phyloP scores from a whole-genome alignment of 2,329 filamentous ascomycete species.

The Monosporascus sp. region DNA sequence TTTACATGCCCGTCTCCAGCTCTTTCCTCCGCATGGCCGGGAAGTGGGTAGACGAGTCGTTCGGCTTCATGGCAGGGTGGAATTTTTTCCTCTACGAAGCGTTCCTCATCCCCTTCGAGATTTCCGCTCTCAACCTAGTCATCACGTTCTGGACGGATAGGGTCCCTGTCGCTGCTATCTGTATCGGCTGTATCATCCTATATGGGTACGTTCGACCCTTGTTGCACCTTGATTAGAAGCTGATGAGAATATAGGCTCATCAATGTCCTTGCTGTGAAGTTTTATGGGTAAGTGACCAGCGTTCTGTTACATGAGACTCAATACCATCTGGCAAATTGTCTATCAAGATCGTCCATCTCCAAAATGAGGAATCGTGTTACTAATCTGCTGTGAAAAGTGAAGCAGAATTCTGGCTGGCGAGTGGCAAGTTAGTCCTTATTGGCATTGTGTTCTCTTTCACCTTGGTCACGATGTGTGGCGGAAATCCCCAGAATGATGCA shows the following conservation, averaged over 20 bases:
- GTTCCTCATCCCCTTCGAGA: conserved; percentile 35
- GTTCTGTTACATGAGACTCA: conserved; percentile 27
- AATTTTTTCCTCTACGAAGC: conserved; percentile 39
- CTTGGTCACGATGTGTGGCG: conserved; percentile 75
- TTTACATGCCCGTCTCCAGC: conserved; percentile 56
- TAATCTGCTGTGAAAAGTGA: conserved; percentile 49
- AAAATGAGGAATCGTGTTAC: no score
- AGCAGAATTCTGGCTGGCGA: conserved; percentile 64
- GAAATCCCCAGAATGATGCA: conserved; percentile 62
- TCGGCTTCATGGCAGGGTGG: conserved; percentile 50
- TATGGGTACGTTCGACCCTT: conserved; percentile 33
- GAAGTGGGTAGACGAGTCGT: conserved; percentile 60
- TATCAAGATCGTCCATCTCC: conserved; percentile 17
- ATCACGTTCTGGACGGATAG: conserved; percentile 41
- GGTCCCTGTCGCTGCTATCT: conserved; percentile 45
- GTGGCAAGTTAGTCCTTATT: conserved; percentile 61
- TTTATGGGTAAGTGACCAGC: conserved; percentile 19
- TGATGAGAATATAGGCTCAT: conserved; percentile 19
- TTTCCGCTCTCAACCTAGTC: conserved; percentile 34
- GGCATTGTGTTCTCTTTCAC: conserved; percentile 66
- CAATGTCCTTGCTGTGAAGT: conserved; percentile 26
- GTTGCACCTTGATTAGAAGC: not conserved
- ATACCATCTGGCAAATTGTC: conserved; percentile 26
- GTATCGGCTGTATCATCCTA: conserved; percentile 22
- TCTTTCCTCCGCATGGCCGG: conserved; percentile 61